Base-by-base conservation (phyloP, 2,329 filamentous ascomycete genomes). In the Pezizomycotina sp. region DNA sequence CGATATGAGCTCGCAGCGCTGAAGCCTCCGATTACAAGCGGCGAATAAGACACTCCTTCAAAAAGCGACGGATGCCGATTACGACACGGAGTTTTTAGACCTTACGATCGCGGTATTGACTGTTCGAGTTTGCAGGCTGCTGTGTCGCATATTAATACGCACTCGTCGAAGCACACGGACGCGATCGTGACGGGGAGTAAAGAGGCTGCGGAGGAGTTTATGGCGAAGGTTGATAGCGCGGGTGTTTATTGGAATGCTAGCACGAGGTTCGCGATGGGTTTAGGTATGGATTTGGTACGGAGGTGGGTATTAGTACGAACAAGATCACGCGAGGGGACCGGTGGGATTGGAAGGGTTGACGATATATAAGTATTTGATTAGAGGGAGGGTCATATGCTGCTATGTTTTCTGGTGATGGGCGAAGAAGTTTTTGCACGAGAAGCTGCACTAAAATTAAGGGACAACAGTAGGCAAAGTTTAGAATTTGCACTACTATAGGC, bases 211-310 rank as follows among this genome's bases (percentile, higher is more conserved):
- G 75, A 91, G 52, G 63, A 64, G 31, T 98, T 95, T 63, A 80
- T 91, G 69, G 69, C 71, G 27, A 71, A 71, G 40, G 71, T 95
- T 32, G 89, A 95, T 60, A 81, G 82, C 18, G 78, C 83, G 0
- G 86, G 84, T 34, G 84, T 86, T 12, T 98, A 92, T 65, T 93
- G 86, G 83, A 98, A 98, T 56, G 80, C 83, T 5, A 91, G 81
- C 15, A 92, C 82, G 6, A 71, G 89, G 32, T 86, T 98, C 61
- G 83, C 84, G 89, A 98, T 56, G 89, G 89, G 5, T 93, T 92
- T 78, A 69, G 89, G 26, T 95, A 91, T 56, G 89, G 89, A 5
- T 98, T 98, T 59, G 89, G 89, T 30, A 95, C 89, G 0, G 89
- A 98, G 60, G 89, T 98, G 15, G 89, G 89, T 36, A 95, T 98